phyloP scores from a whole-genome alignment of 257 asterid species.

The Capsicum rhomboideum region DNA sequence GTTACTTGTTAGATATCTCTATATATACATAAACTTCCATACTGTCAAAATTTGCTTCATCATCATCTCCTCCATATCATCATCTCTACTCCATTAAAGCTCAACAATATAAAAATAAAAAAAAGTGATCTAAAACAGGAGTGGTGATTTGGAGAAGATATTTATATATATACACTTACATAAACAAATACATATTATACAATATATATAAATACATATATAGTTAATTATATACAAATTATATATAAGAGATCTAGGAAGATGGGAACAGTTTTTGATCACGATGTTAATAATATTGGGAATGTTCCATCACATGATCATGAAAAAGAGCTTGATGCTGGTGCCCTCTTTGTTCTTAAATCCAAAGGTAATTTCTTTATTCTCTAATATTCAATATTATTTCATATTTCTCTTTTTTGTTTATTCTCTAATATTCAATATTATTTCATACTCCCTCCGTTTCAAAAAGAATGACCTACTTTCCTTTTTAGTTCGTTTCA shows the following conservation, averaged over 20 bases:
- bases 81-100: not conserved
- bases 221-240: not conserved
- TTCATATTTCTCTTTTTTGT: not conserved
- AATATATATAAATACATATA: not conserved
- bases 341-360: conserved; percentile 85
- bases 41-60: not conserved
- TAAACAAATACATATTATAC: not conserved
- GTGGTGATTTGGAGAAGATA: no score
- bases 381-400: not conserved
- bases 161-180: not conserved
- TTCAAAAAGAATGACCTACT: no score
- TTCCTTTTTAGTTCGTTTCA: no score
- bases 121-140: no score
- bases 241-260: not conserved
- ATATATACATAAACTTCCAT: not conserved
- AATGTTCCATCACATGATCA: not conserved
- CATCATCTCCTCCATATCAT: not conserved
- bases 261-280: not conserved
- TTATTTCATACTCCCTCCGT: no score
- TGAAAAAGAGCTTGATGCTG: conserved; percentile 56
- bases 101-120: not conserved
- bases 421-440: no score
- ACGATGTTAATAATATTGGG: not conserved
- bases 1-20: not conserved
- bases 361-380: conserved; percentile 44